phyloP scores from a whole-genome alignment of 2,329 filamentous ascomycete genomes.

The Phoma sp. region DNA sequence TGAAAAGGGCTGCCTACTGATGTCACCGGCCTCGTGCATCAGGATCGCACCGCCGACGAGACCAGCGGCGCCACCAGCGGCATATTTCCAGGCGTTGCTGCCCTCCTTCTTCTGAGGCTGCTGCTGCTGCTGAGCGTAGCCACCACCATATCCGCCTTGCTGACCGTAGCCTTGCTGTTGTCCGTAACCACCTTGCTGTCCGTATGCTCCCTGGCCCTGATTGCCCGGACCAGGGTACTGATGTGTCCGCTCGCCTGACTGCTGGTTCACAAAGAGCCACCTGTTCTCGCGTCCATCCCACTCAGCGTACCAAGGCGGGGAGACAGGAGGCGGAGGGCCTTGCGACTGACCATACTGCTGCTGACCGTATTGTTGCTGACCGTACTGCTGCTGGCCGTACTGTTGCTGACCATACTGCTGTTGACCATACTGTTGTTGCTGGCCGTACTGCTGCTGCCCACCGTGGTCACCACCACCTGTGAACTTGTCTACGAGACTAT shows the following conservation, averaged over 20 bases:
- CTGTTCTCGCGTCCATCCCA: slow-evolving; percentile 30
- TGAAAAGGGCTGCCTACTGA: slow-evolving; percentile 19
- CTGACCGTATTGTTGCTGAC: slow-evolving; percentile 12
- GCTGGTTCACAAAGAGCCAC: slow-evolving; percentile 37
- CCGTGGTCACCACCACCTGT: slow-evolving; percentile 17
- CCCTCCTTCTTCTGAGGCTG: slow-evolving; percentile 25
- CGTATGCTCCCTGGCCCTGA: slow-evolving; percentile 23
- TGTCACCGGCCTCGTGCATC: slow-evolving; percentile 36
- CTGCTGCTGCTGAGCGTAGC: slow-evolving; percentile 9
- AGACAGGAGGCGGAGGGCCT: slow-evolving; percentile 34
- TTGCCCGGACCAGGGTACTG: slow-evolving; percentile 24
- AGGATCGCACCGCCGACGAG: slow-evolving; percentile 32
- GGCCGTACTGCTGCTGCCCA: background rate
- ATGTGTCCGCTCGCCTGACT: slow-evolving; percentile 31
- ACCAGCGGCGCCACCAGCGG: slow-evolving; percentile 31
- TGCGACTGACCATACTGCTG: slow-evolving; percentile 11
- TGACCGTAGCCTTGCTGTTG: slow-evolving; percentile 9
- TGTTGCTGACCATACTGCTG: slow-evolving; percentile 16
- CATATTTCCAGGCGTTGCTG: slow-evolving; percentile 37
- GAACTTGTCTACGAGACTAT: slow-evolving; percentile 26
- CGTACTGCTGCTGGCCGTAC: background rate
- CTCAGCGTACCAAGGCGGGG: slow-evolving; percentile 32
- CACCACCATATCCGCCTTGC: slow-evolving; percentile 20
- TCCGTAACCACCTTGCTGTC: slow-evolving; percentile 22
- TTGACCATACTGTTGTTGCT: slow-evolving; percentile 4